These are phyloP conservation scores for Didymosphaeria variabile DNA, from an alignment of 2,329 filamentous ascomycete genomes.

Conservation along the genomic window DNA sequence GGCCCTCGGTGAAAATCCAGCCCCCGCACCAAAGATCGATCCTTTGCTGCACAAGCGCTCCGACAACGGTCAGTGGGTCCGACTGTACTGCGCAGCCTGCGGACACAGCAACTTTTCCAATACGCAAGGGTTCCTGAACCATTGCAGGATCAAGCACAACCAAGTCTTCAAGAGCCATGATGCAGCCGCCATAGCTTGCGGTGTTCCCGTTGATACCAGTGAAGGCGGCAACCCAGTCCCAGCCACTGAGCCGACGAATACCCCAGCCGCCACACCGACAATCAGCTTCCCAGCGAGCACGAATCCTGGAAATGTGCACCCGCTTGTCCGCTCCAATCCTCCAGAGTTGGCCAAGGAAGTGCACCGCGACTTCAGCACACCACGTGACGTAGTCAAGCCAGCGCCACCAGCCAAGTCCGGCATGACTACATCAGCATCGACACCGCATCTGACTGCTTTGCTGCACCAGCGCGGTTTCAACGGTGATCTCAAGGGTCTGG, in stretches of 20 bases:
- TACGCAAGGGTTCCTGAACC: conserved; percentile 99
- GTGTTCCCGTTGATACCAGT: conserved; percentile 79
- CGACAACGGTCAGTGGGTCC: conserved; percentile 83
- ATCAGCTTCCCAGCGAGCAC: conserved; percentile 39
- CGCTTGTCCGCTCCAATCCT: conserved; percentile 41
- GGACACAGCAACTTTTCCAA: conserved; percentile 91
- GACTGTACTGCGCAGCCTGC: conserved; percentile 88
- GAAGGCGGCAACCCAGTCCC: conserved; percentile 55
- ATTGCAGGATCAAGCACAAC: conserved; percentile 94
- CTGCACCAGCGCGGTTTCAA: conserved; percentile 53
- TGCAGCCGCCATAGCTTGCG: conserved; percentile 87
- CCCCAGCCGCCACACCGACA: conserved; percentile 39
- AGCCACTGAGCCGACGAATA: conserved; percentile 41
- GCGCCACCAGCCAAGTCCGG: conserved; percentile 23
- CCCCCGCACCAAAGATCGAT: conserved; percentile 70
- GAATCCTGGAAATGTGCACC: conserved; percentile 47
- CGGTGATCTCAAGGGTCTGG: conserved; percentile 50
- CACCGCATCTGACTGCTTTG: conserved; percentile 53
- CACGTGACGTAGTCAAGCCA: conserved; percentile 29
- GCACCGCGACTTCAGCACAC: conserved; percentile 38
- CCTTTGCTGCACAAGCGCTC: conserved; percentile 86
- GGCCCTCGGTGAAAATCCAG: conserved; percentile 53
- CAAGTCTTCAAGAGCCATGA: conserved; percentile 96
- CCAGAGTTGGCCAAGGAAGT: conserved; percentile 41
- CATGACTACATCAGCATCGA: conserved; percentile 51